These are phyloP conservation scores for Aegilops tauschii DNA, from an alignment of 176 grass and related monocot genomes.

Conservation along the genomic window DNA sequence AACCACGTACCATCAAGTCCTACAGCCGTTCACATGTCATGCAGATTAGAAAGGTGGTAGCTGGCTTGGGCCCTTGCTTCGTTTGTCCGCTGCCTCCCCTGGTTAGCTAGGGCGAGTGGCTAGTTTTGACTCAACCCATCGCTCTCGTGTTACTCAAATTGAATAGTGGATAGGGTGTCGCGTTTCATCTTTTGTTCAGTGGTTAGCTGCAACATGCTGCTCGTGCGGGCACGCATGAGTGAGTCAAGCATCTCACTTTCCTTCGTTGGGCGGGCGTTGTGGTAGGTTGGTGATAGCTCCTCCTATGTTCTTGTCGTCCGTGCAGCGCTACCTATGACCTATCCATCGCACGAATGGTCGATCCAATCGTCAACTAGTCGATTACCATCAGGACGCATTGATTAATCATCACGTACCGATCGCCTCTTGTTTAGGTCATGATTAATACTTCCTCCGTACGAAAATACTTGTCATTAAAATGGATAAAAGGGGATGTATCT, in stretches of 20 bases:
- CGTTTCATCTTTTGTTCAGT: constrained; percentile 10
- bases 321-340: not conserved
- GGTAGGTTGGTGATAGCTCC: not conserved
- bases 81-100: not conserved
- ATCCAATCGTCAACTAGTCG: not conserved
- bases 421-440: not conserved
- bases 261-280: not conserved
- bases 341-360: not conserved
- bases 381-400: not conserved
- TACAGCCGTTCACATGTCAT: not conserved
- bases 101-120: constrained; percentile 29
- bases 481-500: too few relatives aligned
- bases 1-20: not conserved
- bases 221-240: not conserved
- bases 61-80: not conserved
- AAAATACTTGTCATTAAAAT: too few relatives aligned
- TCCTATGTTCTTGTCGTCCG: constrained; percentile 15
- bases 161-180: not conserved
- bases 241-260: not conserved
- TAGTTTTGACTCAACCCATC: constrained; percentile 6
- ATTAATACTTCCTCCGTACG: too few relatives aligned
- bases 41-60: constrained; percentile 11
- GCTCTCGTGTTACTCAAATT: not conserved
- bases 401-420: not conserved
- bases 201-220: not conserved